phyloP scores from a whole-genome alignment of 345 rosid species.

The Leavenworthia alabamica region DNA sequence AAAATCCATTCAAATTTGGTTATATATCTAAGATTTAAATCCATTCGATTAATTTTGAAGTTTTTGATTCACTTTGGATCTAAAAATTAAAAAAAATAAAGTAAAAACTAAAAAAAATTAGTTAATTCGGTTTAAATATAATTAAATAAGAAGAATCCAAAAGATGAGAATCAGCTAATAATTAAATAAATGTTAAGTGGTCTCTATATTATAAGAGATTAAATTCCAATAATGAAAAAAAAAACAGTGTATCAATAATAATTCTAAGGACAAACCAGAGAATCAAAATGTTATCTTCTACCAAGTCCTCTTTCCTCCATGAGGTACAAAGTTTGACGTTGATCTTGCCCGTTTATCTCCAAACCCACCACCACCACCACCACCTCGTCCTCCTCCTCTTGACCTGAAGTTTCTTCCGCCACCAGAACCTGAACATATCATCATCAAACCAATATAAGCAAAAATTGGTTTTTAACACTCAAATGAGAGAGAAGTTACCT shows the following conservation, averaged over 20 bases:
- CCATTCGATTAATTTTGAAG: no score
- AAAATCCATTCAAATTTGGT: no score
- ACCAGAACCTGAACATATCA: slow-evolving; percentile 38
- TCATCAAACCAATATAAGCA: background rate
- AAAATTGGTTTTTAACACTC: background rate
- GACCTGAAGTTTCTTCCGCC: slow-evolving; percentile 60
- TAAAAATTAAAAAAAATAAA: no score
- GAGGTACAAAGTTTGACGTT: slow-evolving; percentile 65
- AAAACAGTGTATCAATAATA: slow-evolving; percentile 5
- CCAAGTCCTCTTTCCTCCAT: slow-evolving; percentile 66
- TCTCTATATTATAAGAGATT: slow-evolving; percentile 18
- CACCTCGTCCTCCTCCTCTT: slow-evolving; percentile 75
- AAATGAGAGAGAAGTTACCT: slow-evolving; percentile 37
- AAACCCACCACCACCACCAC: slow-evolving; percentile 71
- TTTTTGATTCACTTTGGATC: no score
- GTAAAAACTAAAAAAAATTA: no score
- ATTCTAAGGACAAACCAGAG: background rate
- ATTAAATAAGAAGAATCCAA: background rate
- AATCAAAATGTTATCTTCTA: slow-evolving; percentile 33
- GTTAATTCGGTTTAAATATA: no score
- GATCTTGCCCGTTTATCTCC: slow-evolving; percentile 56
- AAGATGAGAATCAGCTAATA: background rate
- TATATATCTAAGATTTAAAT: no score
- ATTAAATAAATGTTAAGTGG: background rate
- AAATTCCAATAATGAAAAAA: slow-evolving; percentile 3